Base-by-base conservation (phyloP, 2,329 filamentous ascomycete genomes). In the Cercospora janseana region DNA sequence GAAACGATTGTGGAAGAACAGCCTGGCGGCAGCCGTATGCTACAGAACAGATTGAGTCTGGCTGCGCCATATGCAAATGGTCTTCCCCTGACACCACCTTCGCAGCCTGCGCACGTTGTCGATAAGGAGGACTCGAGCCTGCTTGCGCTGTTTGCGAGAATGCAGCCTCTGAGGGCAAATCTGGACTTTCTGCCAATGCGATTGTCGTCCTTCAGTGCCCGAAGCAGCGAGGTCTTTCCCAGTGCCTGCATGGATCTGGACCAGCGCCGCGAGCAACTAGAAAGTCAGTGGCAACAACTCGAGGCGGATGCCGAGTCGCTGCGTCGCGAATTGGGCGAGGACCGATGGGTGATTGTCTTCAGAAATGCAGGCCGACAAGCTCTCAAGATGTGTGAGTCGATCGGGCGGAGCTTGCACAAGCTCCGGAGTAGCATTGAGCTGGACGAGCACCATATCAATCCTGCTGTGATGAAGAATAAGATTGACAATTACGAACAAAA, bases 151-250 rank as follows among this genome's bases (percentile, higher is more conserved):
- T 96, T 97, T 69, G 93, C 93, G 4, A 83, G 92, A 50, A 95
- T 97, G 86, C 93, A 97, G 63, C 92, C 93, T 1, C 73, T 98
- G 15, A 81, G 91, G 47, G 93, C 93, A 1, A 96, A 91, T 0
- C 76, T 98, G 26, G 93, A 97, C 69, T 98, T 98, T 63, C 72
- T 98, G 16, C 93, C 93, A 1, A 97, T 97, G 92, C 80, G 92
- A 46, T 72, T 98, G 12, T 89, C 88, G 1, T 87, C 87, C 35
- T 98, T 97, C 64, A 83, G 92, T 61, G 76, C 80, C 2, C 81
- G 90, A 55, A 93, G 89, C 0, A 82, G 87, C 51, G 73, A 74
- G 2, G 80, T 88, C 6, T 96, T 98, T 61, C 92, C 93, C 0
- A 93, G 87, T 6, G 91, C 92, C 0, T 96, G 91, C 60, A 83